Base-by-base conservation (phyloP, 305 asterid species). In the Ruellia speciosa region DNA sequence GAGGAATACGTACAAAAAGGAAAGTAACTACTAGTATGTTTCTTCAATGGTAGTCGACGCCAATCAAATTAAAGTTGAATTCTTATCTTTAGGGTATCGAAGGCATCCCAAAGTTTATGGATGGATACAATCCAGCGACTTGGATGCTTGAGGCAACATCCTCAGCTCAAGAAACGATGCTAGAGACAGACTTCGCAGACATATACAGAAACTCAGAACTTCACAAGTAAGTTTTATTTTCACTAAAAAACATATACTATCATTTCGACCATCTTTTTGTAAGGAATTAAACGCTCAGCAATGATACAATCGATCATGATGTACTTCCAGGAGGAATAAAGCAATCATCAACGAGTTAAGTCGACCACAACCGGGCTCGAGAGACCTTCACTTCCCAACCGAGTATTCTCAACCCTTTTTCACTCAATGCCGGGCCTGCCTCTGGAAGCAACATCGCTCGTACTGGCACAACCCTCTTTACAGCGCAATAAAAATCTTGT, bases 91-190 rank as follows among this genome's bases (percentile, higher is more conserved):
- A 82, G 89, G 80, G 61, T 11, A 73, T 79, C 48, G 60, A 65
- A 35, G 87, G 87, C 59, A 81, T 80, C 4, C 16, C 64, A 41
- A 80, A 74, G 41, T 74, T 80, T 33, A 74, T 53, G 65, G 65
- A 70, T 0, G 77, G 81, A 34, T 69, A 62, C 40, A 83, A 83
- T 58, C 90, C 90, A 6, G 83, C 90, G 47, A 61, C 82, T 3
- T 82, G 86, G 90, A 78, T 80, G 90, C 64, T 83, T 31, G 90
- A 83, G 47, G 81, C 73, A 11, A 73, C 87, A 15, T 77, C 87
- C 63, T 71, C 81, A 0, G 77, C 82, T 0, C 82, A 81, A 60
- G 84, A 77, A 67, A 52, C 31, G 51, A 51, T 60, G 6, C 51
- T 74, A 46, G 84, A 81, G 10, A 48, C 73, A 6, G 79, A 75